Evolutionary conservation across 495 filamentous ascomycete species (phyloP), one percentile per base, ranked within the genome.

Genomic region (Penicillium pulvis): DNA sequence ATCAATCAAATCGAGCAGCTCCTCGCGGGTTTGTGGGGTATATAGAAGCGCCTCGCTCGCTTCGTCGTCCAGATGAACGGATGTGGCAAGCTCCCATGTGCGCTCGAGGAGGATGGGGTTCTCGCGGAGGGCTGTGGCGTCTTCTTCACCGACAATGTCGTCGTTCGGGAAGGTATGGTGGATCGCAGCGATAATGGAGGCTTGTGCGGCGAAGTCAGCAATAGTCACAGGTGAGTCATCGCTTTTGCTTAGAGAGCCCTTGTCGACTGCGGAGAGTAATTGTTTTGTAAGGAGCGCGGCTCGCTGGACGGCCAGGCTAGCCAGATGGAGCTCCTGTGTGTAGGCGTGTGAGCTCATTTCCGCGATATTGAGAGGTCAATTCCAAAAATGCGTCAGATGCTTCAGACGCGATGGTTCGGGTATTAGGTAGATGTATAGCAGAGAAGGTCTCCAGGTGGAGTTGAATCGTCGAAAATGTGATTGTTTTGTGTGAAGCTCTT

Each of bases 181-280:
- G 31, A 89, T 67, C 0, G 81, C 81, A 35, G 74, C 73, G 46
- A 85, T 83, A 24, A 89, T 79, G 4, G 87, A 71, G 19, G 85
- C 83, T 66, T 89, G 86, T 42, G 86, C 81, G 53, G 83, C 85
- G 62, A 87, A 88, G 61, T 89, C 86, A 64, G 83, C 85, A n/a
- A 88, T 78, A 2, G 86, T 88, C 28, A 88, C 85, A 7, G 85
- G 84, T 26, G 78, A 83, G 8, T 77, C 69, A 60, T 89, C 85
- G 54, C 74, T 77, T 63, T 89, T 89, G 62, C 79, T 72, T n/a
- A 83, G 65, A 12, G 64, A 58, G 43, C 78, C 78, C 52, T 79
- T 80, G 65, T 80, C 71, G 36, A 82, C 74, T 6, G 67, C 66
- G 8, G 72, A 69, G 30, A 82, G 73, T 42, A 85, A 71, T 51